Evolutionary conservation across 768 basidiomycete species (phyloP).

Genomic region (Leucocoprinus birnbaumii): DNA sequence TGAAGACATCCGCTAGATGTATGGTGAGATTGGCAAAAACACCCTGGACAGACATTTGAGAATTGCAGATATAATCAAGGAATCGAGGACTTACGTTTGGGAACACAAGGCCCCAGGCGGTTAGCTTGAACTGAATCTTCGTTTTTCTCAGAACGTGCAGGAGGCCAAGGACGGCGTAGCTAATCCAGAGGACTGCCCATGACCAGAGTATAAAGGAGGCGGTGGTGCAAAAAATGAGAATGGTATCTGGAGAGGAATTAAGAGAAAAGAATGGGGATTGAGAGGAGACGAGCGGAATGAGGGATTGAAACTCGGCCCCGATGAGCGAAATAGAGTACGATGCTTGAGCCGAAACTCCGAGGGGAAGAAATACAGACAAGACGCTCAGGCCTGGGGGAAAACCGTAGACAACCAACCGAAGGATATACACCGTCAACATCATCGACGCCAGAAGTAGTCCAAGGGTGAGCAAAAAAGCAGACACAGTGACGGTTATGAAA

Average conservation of each 20-base stretch:
- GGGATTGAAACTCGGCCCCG: constrained; percentile 42
- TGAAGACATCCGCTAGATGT: constrained; percentile 43
- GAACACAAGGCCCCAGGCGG: constrained; percentile 70
- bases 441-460: constrained; percentile 61
- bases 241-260: constrained; percentile 26
- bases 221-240: constrained; percentile 46
- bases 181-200: constrained; percentile 59
- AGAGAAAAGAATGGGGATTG: constrained; percentile 33
- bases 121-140: constrained; percentile 48
- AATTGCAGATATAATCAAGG: not conserved
- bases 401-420: constrained; percentile 56
- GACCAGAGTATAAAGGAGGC: constrained; percentile 56
- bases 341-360: constrained; percentile 72
- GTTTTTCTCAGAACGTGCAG: constrained; percentile 36
- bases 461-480: constrained; percentile 52
- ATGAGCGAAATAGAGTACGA: constrained; percentile 55
- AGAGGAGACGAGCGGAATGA: constrained; percentile 29
- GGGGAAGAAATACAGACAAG: constrained; percentile 65
- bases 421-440: constrained; percentile 63
- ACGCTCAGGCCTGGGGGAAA: constrained; percentile 44
- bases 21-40: constrained; percentile 69
- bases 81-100: constrained; percentile 45
- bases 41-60: constrained; percentile 16
- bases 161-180: constrained; percentile 52
- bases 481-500: constrained; percentile 49